Percentiles rank a stretch among this genome's conserved stretches.
These are phyloP conservation scores for Rhizophlyctis rosea DNA, from an alignment of 192 early-diverging fungal genomes.

Conservation along the genomic window DNA sequence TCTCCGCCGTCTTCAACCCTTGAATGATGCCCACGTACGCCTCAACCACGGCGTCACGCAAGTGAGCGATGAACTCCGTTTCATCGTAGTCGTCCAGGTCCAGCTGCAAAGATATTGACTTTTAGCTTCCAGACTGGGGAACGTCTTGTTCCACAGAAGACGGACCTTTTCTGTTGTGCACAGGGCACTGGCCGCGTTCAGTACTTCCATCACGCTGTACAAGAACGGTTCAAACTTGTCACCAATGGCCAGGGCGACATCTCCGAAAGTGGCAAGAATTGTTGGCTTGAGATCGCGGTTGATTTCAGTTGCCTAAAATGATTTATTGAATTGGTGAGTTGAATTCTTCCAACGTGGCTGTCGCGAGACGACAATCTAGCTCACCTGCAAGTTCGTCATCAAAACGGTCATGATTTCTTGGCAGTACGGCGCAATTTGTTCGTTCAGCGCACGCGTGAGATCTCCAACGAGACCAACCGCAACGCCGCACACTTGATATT, in stretches of 20 bases:
- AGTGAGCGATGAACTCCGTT: slow-evolving; percentile 80
- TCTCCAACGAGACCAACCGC: slow-evolving; percentile 97
- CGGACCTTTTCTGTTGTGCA: slow-evolving; percentile 19
- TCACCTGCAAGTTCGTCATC: slow-evolving; percentile 70
- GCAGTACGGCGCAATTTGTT: slow-evolving; percentile 74
- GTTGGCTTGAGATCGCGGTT: slow-evolving; percentile 87
- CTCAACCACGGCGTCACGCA: slow-evolving; percentile 88
- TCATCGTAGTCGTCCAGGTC: slow-evolving; percentile 38
- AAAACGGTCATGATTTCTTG: slow-evolving; percentile 78
- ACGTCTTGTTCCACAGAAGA: not conserved
- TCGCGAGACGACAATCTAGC: too few species aligned
- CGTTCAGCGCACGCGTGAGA: slow-evolving; percentile 84
- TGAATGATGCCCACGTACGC: slow-evolving; percentile 96
- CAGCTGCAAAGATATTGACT: slow-evolving; percentile 22
- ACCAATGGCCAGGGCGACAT: slow-evolving; percentile 95
- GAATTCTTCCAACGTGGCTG: too few species aligned
- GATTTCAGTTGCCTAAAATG: slow-evolving; percentile 52
- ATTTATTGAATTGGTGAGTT: too few species aligned
- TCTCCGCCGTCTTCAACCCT: slow-evolving; percentile 77
- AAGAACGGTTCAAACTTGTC: slow-evolving; percentile 77
- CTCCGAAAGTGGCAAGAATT: slow-evolving; percentile 94
- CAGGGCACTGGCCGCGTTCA: slow-evolving; percentile 65
- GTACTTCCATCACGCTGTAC: slow-evolving; percentile 78
- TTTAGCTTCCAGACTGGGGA: not conserved
- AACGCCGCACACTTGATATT: slow-evolving; percentile 78